These are phyloP conservation scores for Actinomortierella ambigua DNA, from an alignment of 371 early-diverging fungal species.

Conservation along the genomic window DNA sequence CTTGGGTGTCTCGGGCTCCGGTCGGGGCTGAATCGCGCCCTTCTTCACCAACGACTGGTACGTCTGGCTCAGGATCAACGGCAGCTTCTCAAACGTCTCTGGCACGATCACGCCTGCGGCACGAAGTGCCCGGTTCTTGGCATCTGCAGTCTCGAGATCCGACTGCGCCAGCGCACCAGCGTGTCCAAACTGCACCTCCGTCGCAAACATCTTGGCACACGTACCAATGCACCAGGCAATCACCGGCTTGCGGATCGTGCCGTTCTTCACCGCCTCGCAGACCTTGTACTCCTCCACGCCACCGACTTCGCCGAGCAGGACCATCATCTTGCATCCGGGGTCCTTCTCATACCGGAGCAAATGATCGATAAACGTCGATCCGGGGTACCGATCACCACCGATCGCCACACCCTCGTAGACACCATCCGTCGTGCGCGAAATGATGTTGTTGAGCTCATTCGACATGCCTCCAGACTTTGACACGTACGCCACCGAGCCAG, in stretches of 20 bases:
- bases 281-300: constrained; percentile 97
- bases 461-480: constrained; percentile 99
- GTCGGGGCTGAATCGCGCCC: constrained; percentile 68
- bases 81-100: constrained; percentile 95
- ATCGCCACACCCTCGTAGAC: constrained; percentile 99
- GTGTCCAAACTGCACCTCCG: constrained; percentile 98
- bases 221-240: constrained; percentile 99
- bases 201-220: constrained; percentile 97
- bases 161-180: constrained; percentile 98
- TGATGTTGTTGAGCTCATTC: constrained; percentile 98
- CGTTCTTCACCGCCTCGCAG: constrained; percentile 88
- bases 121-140: constrained; percentile 92
- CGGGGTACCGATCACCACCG: constrained; percentile 98
- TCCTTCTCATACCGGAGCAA: constrained; percentile 93
- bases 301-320: constrained; percentile 97
- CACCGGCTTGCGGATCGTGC: constrained; percentile 94
- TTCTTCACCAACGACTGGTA: constrained; percentile 80
- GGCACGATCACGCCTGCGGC: constrained; percentile 93
- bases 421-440: constrained; percentile 94
- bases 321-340: constrained; percentile 92
- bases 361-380: constrained; percentile 98
- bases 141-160: constrained; percentile 94
- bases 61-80: constrained; percentile 75
- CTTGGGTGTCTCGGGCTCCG: constrained; percentile 96
- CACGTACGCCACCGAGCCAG: constrained; percentile 97